Percentiles rank a stretch among this genome's conserved stretches.
Evolutionary conservation across 306 rosid species (phyloP).

Genomic region (Castanopsis chinensis): DNA sequence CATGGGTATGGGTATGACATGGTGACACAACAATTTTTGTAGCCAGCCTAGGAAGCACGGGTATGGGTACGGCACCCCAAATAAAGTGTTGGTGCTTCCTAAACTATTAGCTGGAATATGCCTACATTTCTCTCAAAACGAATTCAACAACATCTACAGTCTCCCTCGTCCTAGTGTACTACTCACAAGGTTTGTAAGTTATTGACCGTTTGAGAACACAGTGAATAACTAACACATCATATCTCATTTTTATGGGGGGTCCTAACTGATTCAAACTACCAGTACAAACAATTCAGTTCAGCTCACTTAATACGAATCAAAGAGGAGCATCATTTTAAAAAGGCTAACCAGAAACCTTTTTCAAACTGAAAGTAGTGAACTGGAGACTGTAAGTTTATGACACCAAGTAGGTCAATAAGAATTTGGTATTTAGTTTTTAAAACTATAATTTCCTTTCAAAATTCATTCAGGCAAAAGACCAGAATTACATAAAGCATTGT

Average conservation of each 20-base stretch:
- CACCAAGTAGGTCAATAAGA: not conserved
- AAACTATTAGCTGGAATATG: not conserved
- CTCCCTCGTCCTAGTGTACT: not conserved
- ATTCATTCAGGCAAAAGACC: not conserved
- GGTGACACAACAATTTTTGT: too few relatives aligned
- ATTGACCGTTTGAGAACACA: not conserved
- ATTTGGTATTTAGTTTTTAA: not conserved
- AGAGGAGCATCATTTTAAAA: not conserved
- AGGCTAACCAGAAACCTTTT: not conserved
- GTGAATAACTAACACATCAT: not conserved
- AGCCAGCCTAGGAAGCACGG: too few relatives aligned
- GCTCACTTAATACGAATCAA: not conserved
- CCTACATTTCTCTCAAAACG: not conserved
- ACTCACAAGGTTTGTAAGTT: not conserved
- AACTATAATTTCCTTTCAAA: not conserved
- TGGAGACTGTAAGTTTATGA: not conserved
- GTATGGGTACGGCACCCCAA: too few relatives aligned
- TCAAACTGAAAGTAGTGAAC: not conserved
- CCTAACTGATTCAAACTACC: not conserved
- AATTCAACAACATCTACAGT: not conserved
- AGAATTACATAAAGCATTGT: not conserved
- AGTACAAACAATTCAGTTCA: not conserved
- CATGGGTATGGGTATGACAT: too few relatives aligned
- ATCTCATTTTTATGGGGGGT: not conserved
- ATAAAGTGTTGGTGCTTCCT: too few relatives aligned